Conservation (phyloP, 352 stramenopile genomes). For the Globisporangium emineosum region DNA sequence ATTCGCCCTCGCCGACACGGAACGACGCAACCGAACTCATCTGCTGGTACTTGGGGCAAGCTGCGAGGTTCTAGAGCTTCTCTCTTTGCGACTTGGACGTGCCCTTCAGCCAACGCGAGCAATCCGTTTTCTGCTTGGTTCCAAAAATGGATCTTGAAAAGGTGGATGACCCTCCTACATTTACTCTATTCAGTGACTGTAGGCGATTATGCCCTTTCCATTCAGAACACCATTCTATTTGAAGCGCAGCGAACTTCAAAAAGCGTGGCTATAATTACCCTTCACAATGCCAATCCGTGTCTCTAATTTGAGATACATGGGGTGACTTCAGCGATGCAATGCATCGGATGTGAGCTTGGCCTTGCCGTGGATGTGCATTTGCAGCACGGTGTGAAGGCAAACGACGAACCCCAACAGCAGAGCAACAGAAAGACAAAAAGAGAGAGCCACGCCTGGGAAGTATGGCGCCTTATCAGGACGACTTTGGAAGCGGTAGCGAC, state of each 20-base stretch:
- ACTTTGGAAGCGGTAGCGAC: not conserved
- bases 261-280: not conserved
- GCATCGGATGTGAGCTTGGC: not conserved
- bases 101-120: not conserved
- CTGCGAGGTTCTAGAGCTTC: not conserved
- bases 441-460: not conserved
- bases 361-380: not conserved
- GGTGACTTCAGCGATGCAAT: not conserved
- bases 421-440: not conserved
- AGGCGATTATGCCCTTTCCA: not conserved
- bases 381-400: not conserved
- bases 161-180: too few relatives aligned
- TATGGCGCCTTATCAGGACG: constrained; percentile 4
- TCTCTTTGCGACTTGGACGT: not conserved
- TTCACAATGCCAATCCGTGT: not conserved
- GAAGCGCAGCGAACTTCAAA: not conserved
- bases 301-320: constrained; percentile 6
- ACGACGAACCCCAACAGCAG: not conserved
- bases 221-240: not conserved
- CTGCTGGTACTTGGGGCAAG: not conserved
- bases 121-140: not conserved
- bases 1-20: constrained; percentile 27
- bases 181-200: not conserved
- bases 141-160: not conserved
- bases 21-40: constrained; percentile 48